Evolutionary conservation across 73 alveolate genomes (phyloP).

Genomic region (Paramecium biaurelia): DNA sequence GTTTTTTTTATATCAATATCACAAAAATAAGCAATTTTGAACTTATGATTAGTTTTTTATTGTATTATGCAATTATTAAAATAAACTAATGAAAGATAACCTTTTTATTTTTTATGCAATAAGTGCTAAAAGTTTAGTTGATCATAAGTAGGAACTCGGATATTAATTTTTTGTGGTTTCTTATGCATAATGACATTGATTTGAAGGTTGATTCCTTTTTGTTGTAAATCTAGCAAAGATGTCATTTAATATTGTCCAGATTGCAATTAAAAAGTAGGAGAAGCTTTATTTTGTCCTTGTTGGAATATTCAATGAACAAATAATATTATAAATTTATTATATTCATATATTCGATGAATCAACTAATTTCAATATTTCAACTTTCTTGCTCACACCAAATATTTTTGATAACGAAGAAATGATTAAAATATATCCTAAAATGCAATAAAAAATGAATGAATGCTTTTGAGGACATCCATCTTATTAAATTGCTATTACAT

Average conservation of each 20-base stretch:
- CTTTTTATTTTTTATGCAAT: not conserved
- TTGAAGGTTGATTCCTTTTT: slow-evolving; percentile 36
- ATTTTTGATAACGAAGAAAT: not conserved
- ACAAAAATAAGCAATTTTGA: too few species aligned
- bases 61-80: too few species aligned
- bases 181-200: not conserved
- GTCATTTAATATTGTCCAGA: not conserved
- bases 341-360: not conserved
- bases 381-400: not conserved
- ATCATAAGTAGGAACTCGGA: not conserved
- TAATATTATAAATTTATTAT: not conserved
- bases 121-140: not conserved
- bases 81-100: not conserved
- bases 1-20: too few species aligned
- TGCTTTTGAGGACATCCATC: not conserved
- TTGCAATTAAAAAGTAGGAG: slow-evolving; percentile 24
- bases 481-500: not conserved
- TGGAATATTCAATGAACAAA: not conserved
- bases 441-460: not conserved
- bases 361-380: not conserved
- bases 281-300: not conserved
- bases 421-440: not conserved
- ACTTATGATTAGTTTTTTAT: too few species aligned
- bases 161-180: not conserved
- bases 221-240: slow-evolving; percentile 28